Evolutionary conservation across 2,329 filamentous ascomycete species (phyloP).

Genomic region (Botrytis byssoidea): DNA sequence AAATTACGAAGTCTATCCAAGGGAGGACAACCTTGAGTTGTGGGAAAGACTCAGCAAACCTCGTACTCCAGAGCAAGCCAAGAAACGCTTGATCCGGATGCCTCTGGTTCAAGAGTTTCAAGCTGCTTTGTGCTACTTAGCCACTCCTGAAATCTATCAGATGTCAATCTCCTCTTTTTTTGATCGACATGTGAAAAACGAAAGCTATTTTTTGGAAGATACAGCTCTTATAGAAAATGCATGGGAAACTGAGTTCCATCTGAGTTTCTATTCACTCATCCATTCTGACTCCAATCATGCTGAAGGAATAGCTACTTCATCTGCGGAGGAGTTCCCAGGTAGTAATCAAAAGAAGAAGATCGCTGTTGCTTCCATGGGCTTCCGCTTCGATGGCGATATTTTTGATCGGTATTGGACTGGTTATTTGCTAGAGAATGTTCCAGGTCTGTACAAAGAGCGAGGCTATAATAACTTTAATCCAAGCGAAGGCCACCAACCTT

Average conservation of each 20-base stretch:
- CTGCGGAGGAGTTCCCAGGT: background rate
- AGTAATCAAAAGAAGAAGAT: background rate
- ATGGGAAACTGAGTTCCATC: background rate
- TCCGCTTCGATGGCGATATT: background rate
- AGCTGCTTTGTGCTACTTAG: background rate
- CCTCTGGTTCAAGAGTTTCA: background rate
- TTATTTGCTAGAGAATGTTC: background rate
- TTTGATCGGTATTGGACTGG: background rate
- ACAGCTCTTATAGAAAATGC: background rate
- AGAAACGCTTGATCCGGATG: background rate
- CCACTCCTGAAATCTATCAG: background rate
- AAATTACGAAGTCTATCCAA: rapidly evolving
- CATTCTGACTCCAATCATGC: background rate
- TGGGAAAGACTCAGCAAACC: too few relatives aligned
- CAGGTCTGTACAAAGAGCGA: background rate
- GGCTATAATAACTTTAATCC: too few relatives aligned
- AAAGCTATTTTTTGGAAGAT: background rate
- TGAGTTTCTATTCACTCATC: background rate
- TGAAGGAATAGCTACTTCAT: background rate
- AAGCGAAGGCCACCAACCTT: rapidly evolving
- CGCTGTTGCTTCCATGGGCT: background rate
- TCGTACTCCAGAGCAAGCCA: background rate
- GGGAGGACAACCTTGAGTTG: rapidly evolving
- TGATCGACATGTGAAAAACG: background rate
- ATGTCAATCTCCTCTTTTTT: background rate